These are phyloP conservation scores for Naganishia onofrii DNA, from an alignment of 768 basidiomycete species.

Conservation along the genomic window DNA sequence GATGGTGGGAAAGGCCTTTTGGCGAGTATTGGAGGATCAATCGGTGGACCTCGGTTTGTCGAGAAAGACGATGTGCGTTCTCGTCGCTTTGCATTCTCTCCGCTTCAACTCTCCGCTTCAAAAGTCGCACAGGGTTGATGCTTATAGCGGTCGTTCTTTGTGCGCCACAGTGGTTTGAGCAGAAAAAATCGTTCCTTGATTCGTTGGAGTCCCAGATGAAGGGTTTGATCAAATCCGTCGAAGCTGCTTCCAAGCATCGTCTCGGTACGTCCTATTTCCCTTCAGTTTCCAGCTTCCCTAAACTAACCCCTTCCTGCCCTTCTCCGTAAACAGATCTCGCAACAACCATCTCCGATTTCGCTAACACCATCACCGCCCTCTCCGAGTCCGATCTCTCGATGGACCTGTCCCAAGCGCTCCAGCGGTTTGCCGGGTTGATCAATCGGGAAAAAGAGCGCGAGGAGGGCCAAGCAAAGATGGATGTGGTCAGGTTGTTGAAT, in stretches of 20 bases:
- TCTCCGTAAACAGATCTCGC: slow-evolving; percentile 61
- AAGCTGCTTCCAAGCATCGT: slow-evolving; percentile 77
- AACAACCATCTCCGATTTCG: slow-evolving; percentile 71
- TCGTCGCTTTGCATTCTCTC: no score
- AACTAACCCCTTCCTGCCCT: not conserved
- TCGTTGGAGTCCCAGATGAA: slow-evolving; percentile 85
- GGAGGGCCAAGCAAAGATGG: slow-evolving; percentile 72
- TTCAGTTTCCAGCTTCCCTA: not conserved
- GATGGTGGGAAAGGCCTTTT: slow-evolving; percentile 66
- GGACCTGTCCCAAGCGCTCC: slow-evolving; percentile 68
- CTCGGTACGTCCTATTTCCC: slow-evolving; percentile 56
- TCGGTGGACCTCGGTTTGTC: slow-evolving; percentile 41
- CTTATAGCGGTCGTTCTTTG: no score
- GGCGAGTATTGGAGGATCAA: slow-evolving; percentile 73
- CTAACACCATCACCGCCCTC: slow-evolving; percentile 67
- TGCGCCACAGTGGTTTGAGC: slow-evolving; percentile 97
- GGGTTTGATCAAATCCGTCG: slow-evolving; percentile 79
- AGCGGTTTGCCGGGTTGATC: slow-evolving; percentile 71
- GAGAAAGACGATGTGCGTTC: slow-evolving; percentile 46
- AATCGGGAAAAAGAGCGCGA: slow-evolving; percentile 71
- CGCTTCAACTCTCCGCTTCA: no score
- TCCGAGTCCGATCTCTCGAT: slow-evolving; percentile 70
- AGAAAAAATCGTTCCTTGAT: slow-evolving; percentile 78
- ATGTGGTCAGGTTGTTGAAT: slow-evolving; percentile 74
- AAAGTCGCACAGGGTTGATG: no score